phyloP scores from a whole-genome alignment of 495 filamentous ascomycete species.

The Lasiosphaeris hirsuta region DNA sequence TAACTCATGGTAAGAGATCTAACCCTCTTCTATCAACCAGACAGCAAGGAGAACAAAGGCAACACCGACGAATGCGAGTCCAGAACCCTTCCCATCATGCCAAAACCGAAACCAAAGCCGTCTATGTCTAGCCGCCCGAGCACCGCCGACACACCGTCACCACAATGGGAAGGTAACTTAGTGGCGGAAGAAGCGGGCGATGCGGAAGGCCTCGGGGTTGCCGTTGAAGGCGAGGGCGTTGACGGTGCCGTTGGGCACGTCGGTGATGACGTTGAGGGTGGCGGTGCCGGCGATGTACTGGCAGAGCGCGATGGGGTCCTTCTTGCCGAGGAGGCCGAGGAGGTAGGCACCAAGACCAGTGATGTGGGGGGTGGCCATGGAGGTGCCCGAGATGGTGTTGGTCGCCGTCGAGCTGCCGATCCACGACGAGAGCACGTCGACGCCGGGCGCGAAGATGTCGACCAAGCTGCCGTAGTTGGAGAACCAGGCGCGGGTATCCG shows the following conservation, averaged over 20 bases:
- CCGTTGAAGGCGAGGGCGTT: slow-evolving; percentile 51
- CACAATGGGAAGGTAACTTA: too few relatives aligned
- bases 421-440: slow-evolving; percentile 53
- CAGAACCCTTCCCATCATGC: too few relatives aligned
- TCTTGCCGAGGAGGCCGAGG: slow-evolving; percentile 41
- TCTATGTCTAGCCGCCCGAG: too few relatives aligned
- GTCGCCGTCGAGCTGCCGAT: slow-evolving; percentile 47
- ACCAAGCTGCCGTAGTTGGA: slow-evolving; percentile 60
- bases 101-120: too few relatives aligned
- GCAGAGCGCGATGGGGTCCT: slow-evolving; percentile 43
- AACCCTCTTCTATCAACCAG: too few relatives aligned
- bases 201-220: slow-evolving; percentile 17
- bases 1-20: too few relatives aligned
- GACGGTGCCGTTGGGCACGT: slow-evolving; percentile 39
- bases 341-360: slow-evolving; percentile 59
- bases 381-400: slow-evolving; percentile 64
- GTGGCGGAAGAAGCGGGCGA: too few relatives aligned
- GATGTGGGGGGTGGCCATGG: slow-evolving; percentile 63
- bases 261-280: slow-evolving; percentile 31
- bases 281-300: slow-evolving; percentile 37
- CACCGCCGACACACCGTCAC: too few relatives aligned
- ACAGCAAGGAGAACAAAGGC: too few relatives aligned
- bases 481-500: slow-evolving; percentile 51
- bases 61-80: too few relatives aligned
- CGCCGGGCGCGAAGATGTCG: slow-evolving; percentile 61